phyloP scores from a whole-genome alignment of 2,329 filamentous ascomycete genomes.

The Lachnellula arida region DNA sequence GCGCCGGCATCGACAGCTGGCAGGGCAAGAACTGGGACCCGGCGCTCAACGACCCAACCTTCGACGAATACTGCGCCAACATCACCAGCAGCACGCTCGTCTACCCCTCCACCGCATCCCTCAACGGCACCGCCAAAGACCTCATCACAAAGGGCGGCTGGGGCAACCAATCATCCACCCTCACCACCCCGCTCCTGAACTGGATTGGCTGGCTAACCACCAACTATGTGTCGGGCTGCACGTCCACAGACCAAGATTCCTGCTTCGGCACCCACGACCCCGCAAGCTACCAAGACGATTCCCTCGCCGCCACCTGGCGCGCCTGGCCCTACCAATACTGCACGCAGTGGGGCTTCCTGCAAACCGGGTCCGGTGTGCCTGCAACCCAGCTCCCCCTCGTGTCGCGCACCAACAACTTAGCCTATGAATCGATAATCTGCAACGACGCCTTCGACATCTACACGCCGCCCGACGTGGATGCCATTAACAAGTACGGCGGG shows the following conservation, averaged over 20 bases:
- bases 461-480: slow-evolving; percentile 53
- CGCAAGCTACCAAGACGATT: slow-evolving; percentile 41
- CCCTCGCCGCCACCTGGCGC: slow-evolving; percentile 40
- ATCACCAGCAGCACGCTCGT: slow-evolving; percentile 43
- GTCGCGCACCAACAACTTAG: slow-evolving; percentile 63
- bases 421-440: slow-evolving; percentile 60
- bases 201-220: slow-evolving; percentile 50
- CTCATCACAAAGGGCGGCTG: slow-evolving; percentile 47
- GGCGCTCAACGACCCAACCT: slow-evolving; percentile 41
- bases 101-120: slow-evolving; percentile 57
- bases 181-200: slow-evolving; percentile 51
- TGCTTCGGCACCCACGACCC: slow-evolving; percentile 48
- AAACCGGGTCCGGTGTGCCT: slow-evolving; percentile 68
- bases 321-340: slow-evolving; percentile 49
- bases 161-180: slow-evolving; percentile 33
- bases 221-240: slow-evolving; percentile 38
- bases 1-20: slow-evolving; percentile 43
- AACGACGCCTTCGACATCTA: slow-evolving; percentile 65
- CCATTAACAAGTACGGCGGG: slow-evolving; percentile 73
- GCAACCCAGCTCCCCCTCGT: slow-evolving; percentile 60
- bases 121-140: slow-evolving; percentile 59
- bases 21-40: slow-evolving; percentile 59
- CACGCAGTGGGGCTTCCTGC: slow-evolving; percentile 70
- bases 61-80: slow-evolving; percentile 51
- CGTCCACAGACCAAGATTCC: slow-evolving; percentile 38